Percentiles rank a stretch among this genome's conserved stretches.
phyloP scores from a whole-genome alignment of 495 filamentous ascomycete genomes.

The Podospora sp. region DNA sequence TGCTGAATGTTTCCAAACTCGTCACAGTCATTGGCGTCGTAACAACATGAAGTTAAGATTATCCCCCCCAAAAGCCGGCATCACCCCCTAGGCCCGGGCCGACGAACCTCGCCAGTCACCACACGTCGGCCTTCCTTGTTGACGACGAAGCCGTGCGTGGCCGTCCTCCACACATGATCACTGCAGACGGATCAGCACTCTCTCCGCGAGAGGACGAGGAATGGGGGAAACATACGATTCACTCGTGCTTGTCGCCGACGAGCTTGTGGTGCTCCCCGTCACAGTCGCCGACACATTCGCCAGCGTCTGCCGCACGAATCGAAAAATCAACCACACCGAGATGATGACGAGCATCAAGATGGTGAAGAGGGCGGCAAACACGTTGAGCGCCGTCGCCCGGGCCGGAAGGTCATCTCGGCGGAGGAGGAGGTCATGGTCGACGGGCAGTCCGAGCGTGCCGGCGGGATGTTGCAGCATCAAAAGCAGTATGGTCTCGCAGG shows the following conservation, averaged over 20 bases:
- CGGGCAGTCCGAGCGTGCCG: background rate
- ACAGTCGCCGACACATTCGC: constrained; percentile 16
- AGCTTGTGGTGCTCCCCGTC: constrained; percentile 12
- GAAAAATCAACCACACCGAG: constrained; percentile 8
- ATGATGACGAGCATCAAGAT: constrained; percentile 13
- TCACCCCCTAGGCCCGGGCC: background rate
- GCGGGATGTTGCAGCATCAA: background rate
- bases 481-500: background rate
- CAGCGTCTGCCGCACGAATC: constrained; percentile 10
- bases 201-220: background rate
- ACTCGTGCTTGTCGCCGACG: background rate
- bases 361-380: constrained; percentile 21
- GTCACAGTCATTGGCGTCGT: background rate
- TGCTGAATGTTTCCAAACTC: background rate
- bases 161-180: background rate
- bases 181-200: background rate
- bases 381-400: constrained; percentile 17
- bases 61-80: background rate
- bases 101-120: background rate
- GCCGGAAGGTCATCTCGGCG: constrained; percentile 16
- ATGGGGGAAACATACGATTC: background rate
- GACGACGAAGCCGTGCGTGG: background rate
- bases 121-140: background rate
- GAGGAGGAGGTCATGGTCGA: background rate
- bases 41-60: background rate